Evolutionary conservation across 2,329 filamentous ascomycete genomes (phyloP), one percentile per base, ranked within the genome.

Genomic region (Aspergillus viridinutans): DNA sequence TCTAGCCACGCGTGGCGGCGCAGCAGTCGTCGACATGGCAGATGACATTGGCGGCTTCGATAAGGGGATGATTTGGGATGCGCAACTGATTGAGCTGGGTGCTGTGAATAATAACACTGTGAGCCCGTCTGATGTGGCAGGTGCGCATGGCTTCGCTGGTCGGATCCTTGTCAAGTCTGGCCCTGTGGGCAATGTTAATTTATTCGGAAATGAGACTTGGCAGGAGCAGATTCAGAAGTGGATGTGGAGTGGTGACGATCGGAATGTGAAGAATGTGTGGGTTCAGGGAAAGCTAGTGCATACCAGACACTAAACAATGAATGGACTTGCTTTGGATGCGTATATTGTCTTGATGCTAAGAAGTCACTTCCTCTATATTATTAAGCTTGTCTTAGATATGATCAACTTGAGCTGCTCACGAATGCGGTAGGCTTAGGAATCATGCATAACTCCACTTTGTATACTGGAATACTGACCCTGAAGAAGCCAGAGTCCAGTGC

Each of bases 121-220:
- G 75, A 76, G 1, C 86, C 88, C 0, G 9, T 29, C 3, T 29
- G 28, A 29, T 10, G 8, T 2, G 28, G 28, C 28, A 10, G 28
- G 28, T 29, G 28, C 4, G 28, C 2, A 29, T 29, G 28, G 28
- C 9, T 29, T 3, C 28, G 28, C 28, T 29, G 28, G 28, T 29
- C 28, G 9, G 28, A 29, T 29, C 28, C 8, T 10, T 29, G 9
- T 29, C 28, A 29, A 29, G 28, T 29, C 28, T 29, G 28, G 28
- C 28, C 28, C 28, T 29, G 28, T 29, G 28, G 85, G 87, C 49
- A 53, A 17, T 12, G 90, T 97, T 0, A 92, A 97, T 73, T 73
- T 97, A 0, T 99, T 97, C 78, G 92, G 92, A 1, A 91, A 88
- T 83, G 93, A 97, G 81, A 84, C 70, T n/a, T 95, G 90, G 90